Evolutionary conservation across 306 rosid species (phyloP).

Genomic region (Lathyrus oleraceus): DNA sequence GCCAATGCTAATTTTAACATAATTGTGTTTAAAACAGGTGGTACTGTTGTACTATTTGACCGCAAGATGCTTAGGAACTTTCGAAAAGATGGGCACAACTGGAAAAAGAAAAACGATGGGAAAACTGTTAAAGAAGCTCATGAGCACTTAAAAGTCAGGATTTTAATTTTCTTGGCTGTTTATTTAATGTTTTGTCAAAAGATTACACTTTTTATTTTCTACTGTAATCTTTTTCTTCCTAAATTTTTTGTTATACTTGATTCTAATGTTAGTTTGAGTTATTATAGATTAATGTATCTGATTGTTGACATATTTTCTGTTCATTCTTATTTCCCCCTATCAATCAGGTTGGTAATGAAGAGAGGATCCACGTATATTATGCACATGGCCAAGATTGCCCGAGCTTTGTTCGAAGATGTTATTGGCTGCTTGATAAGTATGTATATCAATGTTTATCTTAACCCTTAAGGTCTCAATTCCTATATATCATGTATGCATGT

Average conservation of each 20-base stretch:
- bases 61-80: slow-evolving; percentile 95
- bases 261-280: slow-evolving; percentile 26
- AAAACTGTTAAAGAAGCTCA: slow-evolving; percentile 98
- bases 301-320: slow-evolving; percentile 16
- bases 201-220: slow-evolving; percentile 9
- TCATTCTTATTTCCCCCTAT: slow-evolving; percentile 12
- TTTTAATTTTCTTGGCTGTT: slow-evolving; percentile 24
- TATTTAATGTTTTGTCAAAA: slow-evolving; percentile 17
- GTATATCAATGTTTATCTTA: slow-evolving; percentile 40
- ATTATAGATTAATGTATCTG: slow-evolving; percentile 23
- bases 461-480: slow-evolving; percentile 30
- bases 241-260: slow-evolving; percentile 23
- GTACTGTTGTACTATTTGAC: slow-evolving; percentile 75
- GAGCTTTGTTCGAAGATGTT: slow-evolving; percentile 87
- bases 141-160: slow-evolving; percentile 93
- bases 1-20: slow-evolving; percentile 21
- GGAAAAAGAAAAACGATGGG: slow-evolving; percentile 98
- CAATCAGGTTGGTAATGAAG: slow-evolving; percentile 86
- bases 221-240: slow-evolving; percentile 28
- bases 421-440: slow-evolving; percentile 98
- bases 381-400: slow-evolving; percentile 85
- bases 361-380: slow-evolving; percentile 94
- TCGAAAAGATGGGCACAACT: slow-evolving; percentile 92
- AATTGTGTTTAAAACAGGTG: slow-evolving; percentile 62
- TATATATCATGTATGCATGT: not conserved